phyloP scores from a whole-genome alignment of 331 rosid genomes.

The Malus hybrid region DNA sequence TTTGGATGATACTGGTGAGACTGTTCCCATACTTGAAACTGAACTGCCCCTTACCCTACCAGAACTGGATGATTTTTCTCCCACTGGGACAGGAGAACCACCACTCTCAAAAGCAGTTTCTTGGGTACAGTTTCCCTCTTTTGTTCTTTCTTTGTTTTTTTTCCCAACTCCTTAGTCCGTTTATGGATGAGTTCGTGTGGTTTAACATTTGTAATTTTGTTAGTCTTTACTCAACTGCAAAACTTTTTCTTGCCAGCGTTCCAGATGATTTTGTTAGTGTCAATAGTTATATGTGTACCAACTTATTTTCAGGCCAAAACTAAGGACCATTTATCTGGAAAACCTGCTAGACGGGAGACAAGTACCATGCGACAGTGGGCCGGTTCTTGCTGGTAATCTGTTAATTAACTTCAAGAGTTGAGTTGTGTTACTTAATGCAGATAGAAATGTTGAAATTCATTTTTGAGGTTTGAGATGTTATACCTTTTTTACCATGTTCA shows the following conservation, averaged over 20 bases:
- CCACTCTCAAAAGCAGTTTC: conserved; percentile 80
- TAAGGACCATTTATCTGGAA: conserved; percentile 64
- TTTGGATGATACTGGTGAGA: conserved; percentile 62
- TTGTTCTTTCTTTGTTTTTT: neutral
- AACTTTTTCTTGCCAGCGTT: neutral
- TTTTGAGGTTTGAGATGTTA: neutral
- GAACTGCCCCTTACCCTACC: conserved; percentile 88
- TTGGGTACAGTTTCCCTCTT: conserved; percentile 49
- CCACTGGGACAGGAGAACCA: conserved; percentile 94
- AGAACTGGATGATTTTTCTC: conserved; percentile 93
- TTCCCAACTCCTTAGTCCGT: neutral
- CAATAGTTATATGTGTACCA: neutral
- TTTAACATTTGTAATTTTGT: neutral
- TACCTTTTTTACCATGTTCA: conserved; percentile 24
- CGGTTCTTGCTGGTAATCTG: conserved; percentile 91
- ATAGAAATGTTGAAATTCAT: neutral
- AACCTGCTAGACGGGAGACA: conserved; percentile 81
- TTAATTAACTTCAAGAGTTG: conserved; percentile 4
- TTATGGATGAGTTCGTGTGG: neutral
- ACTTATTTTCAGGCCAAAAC: conserved; percentile 48
- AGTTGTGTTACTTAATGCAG: neutral
- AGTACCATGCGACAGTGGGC: conserved; percentile 99
- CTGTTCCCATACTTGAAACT: conserved; percentile 58
- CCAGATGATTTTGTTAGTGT: neutral
- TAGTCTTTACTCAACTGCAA: neutral